These are phyloP conservation scores for Zymoseptoria passerinii DNA, from an alignment of 2,329 filamentous ascomycete genomes.

Conservation along the genomic window DNA sequence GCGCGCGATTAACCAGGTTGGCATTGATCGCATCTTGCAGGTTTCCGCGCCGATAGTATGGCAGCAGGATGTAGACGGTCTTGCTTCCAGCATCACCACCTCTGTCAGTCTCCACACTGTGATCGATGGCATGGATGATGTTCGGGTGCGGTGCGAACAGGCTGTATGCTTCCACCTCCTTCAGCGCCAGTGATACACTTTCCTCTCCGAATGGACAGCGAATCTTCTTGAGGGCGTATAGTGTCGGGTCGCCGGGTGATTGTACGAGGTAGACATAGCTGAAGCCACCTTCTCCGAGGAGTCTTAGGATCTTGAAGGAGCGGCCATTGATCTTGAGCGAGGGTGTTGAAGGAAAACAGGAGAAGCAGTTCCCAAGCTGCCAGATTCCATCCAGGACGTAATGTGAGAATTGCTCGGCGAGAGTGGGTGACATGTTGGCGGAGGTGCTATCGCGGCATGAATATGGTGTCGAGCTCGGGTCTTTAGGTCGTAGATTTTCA, in stretches of 20 bases:
- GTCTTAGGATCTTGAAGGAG: conserved; percentile 88
- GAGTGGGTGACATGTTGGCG: conserved; percentile 19
- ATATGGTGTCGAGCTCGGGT: not conserved
- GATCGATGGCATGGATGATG: conserved; percentile 80
- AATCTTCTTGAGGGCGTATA: conserved; percentile 97
- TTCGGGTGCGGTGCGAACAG: conserved; percentile 75
- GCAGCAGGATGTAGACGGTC: conserved; percentile 92
- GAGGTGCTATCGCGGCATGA: not conserved
- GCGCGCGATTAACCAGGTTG: conserved; percentile 89
- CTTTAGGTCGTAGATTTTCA: not conserved
- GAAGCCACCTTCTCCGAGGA: conserved; percentile 96
- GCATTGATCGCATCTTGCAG: conserved; percentile 98
- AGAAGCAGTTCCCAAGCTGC: conserved; percentile 88
- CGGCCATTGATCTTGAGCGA: conserved; percentile 91
- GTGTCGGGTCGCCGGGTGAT: conserved; percentile 71
- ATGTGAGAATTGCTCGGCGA: conserved; percentile 31
- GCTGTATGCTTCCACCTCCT: conserved; percentile 93
- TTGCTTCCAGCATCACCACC: conserved; percentile 58
- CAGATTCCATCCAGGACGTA: conserved; percentile 83
- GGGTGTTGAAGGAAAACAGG: conserved; percentile 89
- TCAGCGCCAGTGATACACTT: conserved; percentile 87
- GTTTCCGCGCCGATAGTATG: conserved; percentile 92
- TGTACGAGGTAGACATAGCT: conserved; percentile 98
- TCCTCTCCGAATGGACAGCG: conserved; percentile 96
- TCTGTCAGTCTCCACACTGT: conserved; percentile 67